Conservation (phyloP, 345 rosid genomes). For the Streptanthus diversifolius region DNA sequence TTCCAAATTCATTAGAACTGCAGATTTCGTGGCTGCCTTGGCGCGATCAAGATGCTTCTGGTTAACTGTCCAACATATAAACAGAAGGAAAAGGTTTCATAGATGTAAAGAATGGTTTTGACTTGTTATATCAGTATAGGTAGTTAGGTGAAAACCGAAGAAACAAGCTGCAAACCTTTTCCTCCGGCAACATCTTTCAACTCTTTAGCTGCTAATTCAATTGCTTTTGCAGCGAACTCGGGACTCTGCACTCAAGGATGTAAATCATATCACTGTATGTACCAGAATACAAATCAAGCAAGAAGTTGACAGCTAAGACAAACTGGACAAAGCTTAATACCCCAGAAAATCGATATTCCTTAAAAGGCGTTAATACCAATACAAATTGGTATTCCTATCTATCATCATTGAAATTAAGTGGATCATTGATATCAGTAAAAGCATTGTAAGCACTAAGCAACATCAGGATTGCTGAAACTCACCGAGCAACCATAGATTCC, state of each 20-base stretch:
- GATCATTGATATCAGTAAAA: background rate
- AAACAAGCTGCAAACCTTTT: conserved; percentile 42
- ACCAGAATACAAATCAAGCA: background rate
- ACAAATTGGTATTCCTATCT: background rate
- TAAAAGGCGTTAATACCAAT: background rate
- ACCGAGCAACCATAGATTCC: conserved; percentile 77
- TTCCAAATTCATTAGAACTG: conserved; percentile 71
- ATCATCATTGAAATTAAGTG: background rate
- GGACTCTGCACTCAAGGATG: conserved; percentile 41
- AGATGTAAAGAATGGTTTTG: background rate
- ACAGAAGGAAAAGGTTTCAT: background rate
- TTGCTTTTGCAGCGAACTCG: conserved; percentile 50
- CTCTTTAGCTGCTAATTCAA: conserved; percentile 56
- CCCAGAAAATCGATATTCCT: background rate
- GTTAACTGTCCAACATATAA: conserved; percentile 39
- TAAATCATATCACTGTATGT: background rate
- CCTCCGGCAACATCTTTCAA: conserved; percentile 51
- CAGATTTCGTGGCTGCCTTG: conserved; percentile 65
- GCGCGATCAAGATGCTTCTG: conserved; percentile 52
- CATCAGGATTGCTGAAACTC: conserved; percentile 27
- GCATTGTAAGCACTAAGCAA: background rate
- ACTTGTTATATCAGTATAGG: background rate
- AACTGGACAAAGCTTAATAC: background rate
- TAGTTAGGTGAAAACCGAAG: background rate
- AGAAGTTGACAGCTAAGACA: background rate